Evolutionary conservation across 371 early-diverging fungal genomes (phyloP).

Genomic region (Amoeboaphelidium protococcarum): DNA sequence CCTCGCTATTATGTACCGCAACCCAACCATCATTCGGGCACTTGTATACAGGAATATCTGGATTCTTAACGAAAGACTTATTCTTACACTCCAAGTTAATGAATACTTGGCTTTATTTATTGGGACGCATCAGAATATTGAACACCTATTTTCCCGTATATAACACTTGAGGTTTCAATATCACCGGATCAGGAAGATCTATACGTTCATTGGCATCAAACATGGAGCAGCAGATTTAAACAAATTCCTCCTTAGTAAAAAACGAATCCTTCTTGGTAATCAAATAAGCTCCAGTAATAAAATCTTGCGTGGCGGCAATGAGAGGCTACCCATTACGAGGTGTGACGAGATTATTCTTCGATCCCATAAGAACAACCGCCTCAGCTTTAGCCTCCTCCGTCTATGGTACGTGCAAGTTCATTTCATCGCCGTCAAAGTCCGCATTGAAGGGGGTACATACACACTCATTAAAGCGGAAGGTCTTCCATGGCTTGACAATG

Average conservation of each 20-base stretch:
- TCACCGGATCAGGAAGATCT: constrained; percentile 78
- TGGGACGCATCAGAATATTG: constrained; percentile 62
- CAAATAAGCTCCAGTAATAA: constrained; percentile 88
- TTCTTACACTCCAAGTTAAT: constrained; percentile 74
- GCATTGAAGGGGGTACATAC: constrained; percentile 99
- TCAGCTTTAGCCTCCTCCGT: constrained; percentile 96
- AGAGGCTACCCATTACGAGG: constrained; percentile 95
- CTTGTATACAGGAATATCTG: constrained; percentile 30
- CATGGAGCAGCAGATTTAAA: constrained; percentile 64
- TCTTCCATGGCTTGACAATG: constrained; percentile 89
- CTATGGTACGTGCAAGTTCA: constrained; percentile 99
- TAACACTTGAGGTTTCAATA: constrained; percentile 40
- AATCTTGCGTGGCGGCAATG: constrained; percentile 98
- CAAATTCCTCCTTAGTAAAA: constrained; percentile 78
- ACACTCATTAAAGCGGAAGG: constrained; percentile 98
- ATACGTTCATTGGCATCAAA: constrained; percentile 45
- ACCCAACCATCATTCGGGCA: constrained; percentile 73
- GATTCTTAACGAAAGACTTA: constrained; percentile 34
- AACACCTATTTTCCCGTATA: constrained; percentile 51
- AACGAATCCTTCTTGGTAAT: constrained; percentile 78
- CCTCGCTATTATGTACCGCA: constrained; percentile 67
- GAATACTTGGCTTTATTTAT: constrained; percentile 28
- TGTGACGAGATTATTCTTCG: constrained; percentile 88
- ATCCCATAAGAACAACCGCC: constrained; percentile 89
- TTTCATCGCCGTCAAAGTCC: constrained; percentile 99